Conservation (phyloP, 306 rosid genomes). For the Dryas drummondii region DNA sequence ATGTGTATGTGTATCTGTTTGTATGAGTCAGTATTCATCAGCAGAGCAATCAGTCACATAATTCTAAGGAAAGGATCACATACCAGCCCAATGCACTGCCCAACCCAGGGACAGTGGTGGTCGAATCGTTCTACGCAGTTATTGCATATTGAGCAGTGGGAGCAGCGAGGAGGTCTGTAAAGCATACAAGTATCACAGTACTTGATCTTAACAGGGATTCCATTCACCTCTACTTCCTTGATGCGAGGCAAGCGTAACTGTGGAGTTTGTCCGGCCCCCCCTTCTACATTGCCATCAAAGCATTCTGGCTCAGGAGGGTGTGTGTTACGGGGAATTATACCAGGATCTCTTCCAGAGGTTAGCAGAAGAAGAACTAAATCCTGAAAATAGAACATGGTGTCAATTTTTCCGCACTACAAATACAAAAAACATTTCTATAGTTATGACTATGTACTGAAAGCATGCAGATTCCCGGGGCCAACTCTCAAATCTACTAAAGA, state of each 20-base stretch:
- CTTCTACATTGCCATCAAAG: constrained; percentile 62
- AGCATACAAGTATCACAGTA: constrained; percentile 99
- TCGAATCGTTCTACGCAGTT: constrained; percentile 95
- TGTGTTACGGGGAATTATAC: constrained; percentile 88
- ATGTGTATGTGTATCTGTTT: neutral
- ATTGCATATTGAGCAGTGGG: constrained; percentile 97
- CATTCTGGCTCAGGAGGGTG: constrained; percentile 98
- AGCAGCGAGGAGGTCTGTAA: constrained; percentile 97
- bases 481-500: neutral
- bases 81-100: constrained; percentile 98
- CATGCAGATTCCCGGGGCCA: neutral
- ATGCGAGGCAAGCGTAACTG: constrained; percentile 82
- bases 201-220: constrained; percentile 67
- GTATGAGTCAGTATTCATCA: neutral
- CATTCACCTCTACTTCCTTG: constrained; percentile 92
- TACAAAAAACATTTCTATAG: neutral
- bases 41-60: constrained; percentile 15
- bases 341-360: constrained; percentile 98
- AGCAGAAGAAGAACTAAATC: constrained; percentile 77
- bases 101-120: constrained; percentile 99
- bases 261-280: constrained; percentile 88
- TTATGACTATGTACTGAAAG: neutral
- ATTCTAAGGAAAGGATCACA: constrained; percentile 26
- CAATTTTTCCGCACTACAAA: neutral
- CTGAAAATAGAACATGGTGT: constrained; percentile 33